These are phyloP conservation scores for Yamadazyma songkhlaensis DNA, from an alignment of 1,139 yeast species.

Conservation along the genomic window DNA sequence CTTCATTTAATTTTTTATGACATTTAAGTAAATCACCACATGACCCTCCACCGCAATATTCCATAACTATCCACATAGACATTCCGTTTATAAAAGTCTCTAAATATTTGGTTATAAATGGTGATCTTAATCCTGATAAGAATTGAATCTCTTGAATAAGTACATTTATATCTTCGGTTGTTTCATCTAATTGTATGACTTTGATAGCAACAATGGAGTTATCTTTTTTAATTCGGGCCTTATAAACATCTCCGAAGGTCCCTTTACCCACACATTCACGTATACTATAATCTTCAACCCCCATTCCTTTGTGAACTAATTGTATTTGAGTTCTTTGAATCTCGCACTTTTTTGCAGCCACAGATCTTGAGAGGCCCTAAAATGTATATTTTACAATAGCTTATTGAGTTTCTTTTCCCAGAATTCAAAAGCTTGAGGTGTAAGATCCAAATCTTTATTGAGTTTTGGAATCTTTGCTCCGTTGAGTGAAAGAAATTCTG, in stretches of 20 bases:
- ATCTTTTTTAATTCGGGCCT: conserved; percentile 46
- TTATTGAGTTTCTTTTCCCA: conserved; percentile 36
- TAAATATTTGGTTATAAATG: conserved; percentile 61
- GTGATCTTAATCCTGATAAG: conserved; percentile 61
- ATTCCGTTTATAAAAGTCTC: conserved; percentile 62
- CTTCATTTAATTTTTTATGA: conserved; percentile 53
- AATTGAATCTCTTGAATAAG: conserved; percentile 75
- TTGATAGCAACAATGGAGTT: conserved; percentile 67
- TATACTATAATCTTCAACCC: conserved; percentile 31
- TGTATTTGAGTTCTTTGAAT: conserved; percentile 12
- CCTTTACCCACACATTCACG: conserved; percentile 75
- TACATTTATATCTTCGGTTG: conserved; percentile 64
- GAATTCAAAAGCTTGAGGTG: conserved; percentile 46
- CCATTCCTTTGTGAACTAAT: conserved; percentile 11
- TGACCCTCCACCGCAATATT: conserved; percentile 89
- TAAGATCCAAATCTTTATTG: conserved; percentile 29
- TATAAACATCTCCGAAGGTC: conserved; percentile 83
- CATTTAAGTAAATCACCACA: conserved; percentile 69
- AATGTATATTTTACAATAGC: conserved; percentile 1
- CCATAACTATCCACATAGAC: conserved; percentile 87
- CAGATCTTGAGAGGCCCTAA: background rate
- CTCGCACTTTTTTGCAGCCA: conserved; percentile 5
- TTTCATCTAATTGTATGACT: conserved; percentile 70
- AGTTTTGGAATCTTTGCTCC: conserved; percentile 47
- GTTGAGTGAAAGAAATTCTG: conserved; percentile 70